Evolutionary conservation across 495 filamentous ascomycete genomes (phyloP).

Genomic region (Diplogelasinospora grovesii): DNA sequence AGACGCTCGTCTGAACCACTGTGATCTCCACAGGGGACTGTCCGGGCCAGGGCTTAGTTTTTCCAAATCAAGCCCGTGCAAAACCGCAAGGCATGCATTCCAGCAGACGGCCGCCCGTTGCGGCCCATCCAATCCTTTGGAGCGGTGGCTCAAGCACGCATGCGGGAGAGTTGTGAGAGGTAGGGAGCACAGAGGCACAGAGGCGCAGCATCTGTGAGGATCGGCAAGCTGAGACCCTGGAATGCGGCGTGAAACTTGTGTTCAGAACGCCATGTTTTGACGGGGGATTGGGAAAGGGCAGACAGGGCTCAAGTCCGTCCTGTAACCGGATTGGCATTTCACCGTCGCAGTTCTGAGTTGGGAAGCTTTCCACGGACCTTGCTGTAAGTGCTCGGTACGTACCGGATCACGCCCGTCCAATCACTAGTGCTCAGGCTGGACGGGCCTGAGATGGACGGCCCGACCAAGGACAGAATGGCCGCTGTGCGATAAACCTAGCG

Average conservation of each 20-base stretch:
- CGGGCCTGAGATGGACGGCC: neutral
- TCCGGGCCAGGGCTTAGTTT: conserved; percentile 12
- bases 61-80: conserved; percentile 1
- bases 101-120: conserved; percentile 1
- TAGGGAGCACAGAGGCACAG: conserved; percentile 4
- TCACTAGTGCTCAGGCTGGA: neutral
- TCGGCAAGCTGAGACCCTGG: conserved; percentile 33
- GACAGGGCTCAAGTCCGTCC: conserved; percentile 11
- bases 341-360: conserved; percentile 14
- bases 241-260: conserved; percentile 29
- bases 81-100: neutral
- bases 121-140: conserved; percentile 14
- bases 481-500: neutral
- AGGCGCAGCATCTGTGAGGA: conserved; percentile 25
- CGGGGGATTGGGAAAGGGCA: conserved; percentile 11
- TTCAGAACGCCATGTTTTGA: conserved; percentile 7
- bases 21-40: conserved; percentile 27
- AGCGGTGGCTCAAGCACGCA: conserved; percentile 1
- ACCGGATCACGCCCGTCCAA: conserved; percentile 1
- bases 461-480: neutral
- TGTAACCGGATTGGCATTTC: conserved; percentile 28
- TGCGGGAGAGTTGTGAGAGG: conserved; percentile 4
- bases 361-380: neutral
- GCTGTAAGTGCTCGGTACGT: neutral
- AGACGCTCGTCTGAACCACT: conserved; percentile 32